Evolutionary conservation across 805 yeast genomes (phyloP), one percentile per base, ranked within the genome.

Genomic region (Vanderwaltozyma yarrowii): DNA sequence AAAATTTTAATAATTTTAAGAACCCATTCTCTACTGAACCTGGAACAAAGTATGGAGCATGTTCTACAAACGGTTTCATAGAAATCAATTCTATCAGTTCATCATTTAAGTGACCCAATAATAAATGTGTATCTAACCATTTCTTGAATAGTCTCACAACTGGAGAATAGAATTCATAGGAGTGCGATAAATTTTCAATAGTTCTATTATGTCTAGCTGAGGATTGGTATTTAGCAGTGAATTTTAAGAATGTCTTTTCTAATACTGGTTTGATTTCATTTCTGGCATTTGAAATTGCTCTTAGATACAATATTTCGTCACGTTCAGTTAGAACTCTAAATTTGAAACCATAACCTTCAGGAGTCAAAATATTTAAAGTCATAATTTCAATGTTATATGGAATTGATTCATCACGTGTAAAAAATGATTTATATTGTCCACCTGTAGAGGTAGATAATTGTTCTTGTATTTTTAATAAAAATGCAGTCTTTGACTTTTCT

Each of bases 401-500:
- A 44, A 82, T 67, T 2, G 76, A 63, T 44, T 69, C 67, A 54
- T 88, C 96, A 37, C 74, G 70, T 2, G 81, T 74, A 25, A 88
- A 64, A 47, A 69, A 74, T 2, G 81, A 65, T 33, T 64, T 65
- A 54, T 81, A 83, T 14, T 61, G 62, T 11, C 78, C 68, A 10
- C 79, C 67, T 37, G 74, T 74, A 40, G 66, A 64, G 7, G 55
- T 39, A 6, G 61, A 51, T 16, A 73, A 41, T 19, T 53, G 55
- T 35, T 74, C 73, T 36, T 75, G 71, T 17, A 88, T 73, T 49
- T 81, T 81, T 38, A 92, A 57, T 49, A 89, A 64, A 48, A 92
- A 85, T 7, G 97, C 97, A 24, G 94, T 75, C 54, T 92, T 92
- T 13, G 95, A 81, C 51, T 81, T 79, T 58, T 92, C 97, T 38